Conservation (phyloP, 23 red algal species). For the Gracilaria vermiculophylla region DNA sequence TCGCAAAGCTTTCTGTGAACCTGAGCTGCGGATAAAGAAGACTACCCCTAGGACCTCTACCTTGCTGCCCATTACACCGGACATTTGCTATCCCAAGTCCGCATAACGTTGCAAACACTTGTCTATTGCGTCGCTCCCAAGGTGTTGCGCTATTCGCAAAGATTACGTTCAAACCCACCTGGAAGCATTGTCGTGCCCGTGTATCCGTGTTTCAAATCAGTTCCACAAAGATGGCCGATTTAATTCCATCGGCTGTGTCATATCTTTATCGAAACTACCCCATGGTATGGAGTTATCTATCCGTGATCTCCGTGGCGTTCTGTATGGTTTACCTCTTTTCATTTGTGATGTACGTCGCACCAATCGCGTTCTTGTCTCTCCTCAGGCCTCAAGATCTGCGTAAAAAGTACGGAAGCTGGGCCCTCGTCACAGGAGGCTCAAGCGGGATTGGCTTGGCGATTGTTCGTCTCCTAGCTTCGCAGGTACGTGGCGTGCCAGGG, state of each 20-base stretch:
- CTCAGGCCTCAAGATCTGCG: slow-evolving; percentile 44
- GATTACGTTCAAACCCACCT: too few relatives aligned
- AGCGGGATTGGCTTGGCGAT: slow-evolving; percentile 93
- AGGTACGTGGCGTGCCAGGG: slow-evolving; percentile 13
- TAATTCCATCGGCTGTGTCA: neutral
- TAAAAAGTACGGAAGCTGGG: slow-evolving; percentile 78
- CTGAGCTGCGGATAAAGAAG: too few relatives aligned
- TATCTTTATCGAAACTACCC: neutral
- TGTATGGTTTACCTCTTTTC: neutral
- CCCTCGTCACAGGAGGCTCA: slow-evolving; percentile 85
- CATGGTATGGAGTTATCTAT: neutral
- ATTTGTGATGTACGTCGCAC: slow-evolving; percentile 20
- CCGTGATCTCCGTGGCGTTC: neutral
- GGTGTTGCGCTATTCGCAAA: too few relatives aligned
- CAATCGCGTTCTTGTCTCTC: slow-evolving; percentile 33
- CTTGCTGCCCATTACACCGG: too few relatives aligned
- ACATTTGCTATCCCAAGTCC: too few relatives aligned
- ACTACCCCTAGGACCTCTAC: too few relatives aligned
- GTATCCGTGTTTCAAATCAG: neutral
- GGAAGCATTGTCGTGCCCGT: too few relatives aligned
- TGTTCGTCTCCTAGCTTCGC: slow-evolving; percentile 39
- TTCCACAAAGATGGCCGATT: neutral
- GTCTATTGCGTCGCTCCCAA: too few relatives aligned
- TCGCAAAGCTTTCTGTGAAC: too few relatives aligned
- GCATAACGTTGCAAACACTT: too few relatives aligned